Evolutionary conservation across 75 land plant species (phyloP), one percentile per base, ranked within the genome.

Genomic region (Selaginella moellendorffii): DNA sequence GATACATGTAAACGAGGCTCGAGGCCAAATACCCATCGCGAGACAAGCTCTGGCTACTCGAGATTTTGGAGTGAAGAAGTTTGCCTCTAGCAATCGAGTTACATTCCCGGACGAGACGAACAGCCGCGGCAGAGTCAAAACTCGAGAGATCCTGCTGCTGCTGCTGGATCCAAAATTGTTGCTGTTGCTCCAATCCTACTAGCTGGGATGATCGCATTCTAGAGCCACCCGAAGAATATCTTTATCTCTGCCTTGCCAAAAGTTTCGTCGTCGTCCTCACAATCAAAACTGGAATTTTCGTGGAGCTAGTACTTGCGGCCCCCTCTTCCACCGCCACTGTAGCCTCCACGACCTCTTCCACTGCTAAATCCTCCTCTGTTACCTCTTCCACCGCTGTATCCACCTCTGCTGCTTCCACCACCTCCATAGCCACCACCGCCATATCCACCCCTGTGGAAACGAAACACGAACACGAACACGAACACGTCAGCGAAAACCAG

Each of bases 321-420:
- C 52, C 59, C 51, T 52, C 68, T 65, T 0, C 74, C 65, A 0
- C 73, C 68, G 23, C 71, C 63, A 36, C 46, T 14, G 14, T 36
- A 36, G 14, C 46, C 46, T 61, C 42, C 61, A 42, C 76, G 63
- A 0, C 76, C 63, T 24, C 75, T 46, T 30, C 76, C 76, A 20
- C 67, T 26, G 67, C 67, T 2, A 65, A 26, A 12, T 0, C 56
- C 66, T 18, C 54, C 42, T 26, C 70, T 36, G 20, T 31, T 58
- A 22, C 76, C 73, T 18, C 61, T 28, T 0, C 69, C 62, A 1
- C 76, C 67, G 28, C 27, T 66, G 0, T 30, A 30, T 27, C 22
- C 69, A 10, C 69, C 67, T 65, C 68, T 65, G 68, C 68, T 77
- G 14, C 73, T 26, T 60, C 68, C 71, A 12, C 71, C 79, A 72